A percentile compares a stretch with the other conserved stretches of the same genome.
phyloP scores from a whole-genome alignment of 2,329 filamentous ascomycete genomes.

The Lasiodiplodia gonubiensis region DNA sequence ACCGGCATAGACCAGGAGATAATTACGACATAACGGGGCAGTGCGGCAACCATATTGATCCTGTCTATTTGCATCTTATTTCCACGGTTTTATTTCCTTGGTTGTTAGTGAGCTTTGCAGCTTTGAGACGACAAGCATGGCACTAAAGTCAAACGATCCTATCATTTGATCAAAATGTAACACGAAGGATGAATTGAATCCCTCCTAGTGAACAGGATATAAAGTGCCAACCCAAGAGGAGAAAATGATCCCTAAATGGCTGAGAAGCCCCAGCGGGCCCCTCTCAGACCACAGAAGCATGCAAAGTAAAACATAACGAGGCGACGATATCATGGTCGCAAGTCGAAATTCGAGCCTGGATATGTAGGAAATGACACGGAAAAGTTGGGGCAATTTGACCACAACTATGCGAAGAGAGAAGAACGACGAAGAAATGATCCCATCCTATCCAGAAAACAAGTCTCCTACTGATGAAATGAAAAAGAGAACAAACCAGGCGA shows the following conservation, averaged over 20 bases:
- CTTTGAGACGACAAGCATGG: neutral
- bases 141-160: neutral
- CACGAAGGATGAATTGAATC: neutral
- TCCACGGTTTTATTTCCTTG: neutral
- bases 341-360: neutral
- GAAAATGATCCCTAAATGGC: neutral
- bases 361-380: neutral
- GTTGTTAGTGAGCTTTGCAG: too few relatives aligned
- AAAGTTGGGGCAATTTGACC: neutral
- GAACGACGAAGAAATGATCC: neutral
- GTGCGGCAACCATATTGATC: neutral
- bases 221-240: neutral
- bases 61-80: neutral
- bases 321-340: neutral
- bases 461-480: constrained; percentile 4
- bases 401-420: neutral
- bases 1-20: neutral
- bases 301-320: neutral
- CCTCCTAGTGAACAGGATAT: constrained; percentile 20
- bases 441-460: neutral
- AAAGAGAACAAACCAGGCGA: constrained; percentile 19
- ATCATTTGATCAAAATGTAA: neutral
- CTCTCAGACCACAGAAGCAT: neutral
- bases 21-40: neutral
- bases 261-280: neutral